These are phyloP conservation scores for Schrenkiella parvula DNA, from an alignment of 345 rosid genomes.

Conservation along the genomic window DNA sequence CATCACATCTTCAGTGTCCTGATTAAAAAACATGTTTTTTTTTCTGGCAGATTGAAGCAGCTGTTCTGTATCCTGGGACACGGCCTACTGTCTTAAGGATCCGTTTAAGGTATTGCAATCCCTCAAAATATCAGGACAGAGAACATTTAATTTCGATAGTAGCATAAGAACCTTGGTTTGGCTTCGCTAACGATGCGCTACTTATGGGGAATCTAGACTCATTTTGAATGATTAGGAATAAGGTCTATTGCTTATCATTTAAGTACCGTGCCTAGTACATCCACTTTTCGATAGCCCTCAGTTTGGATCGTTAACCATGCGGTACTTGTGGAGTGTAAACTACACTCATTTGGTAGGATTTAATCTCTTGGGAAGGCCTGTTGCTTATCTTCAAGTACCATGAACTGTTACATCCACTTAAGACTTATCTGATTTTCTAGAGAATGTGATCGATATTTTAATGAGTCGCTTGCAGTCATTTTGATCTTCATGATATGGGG, in stretches of 20 bases:
- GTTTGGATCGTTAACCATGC: neutral
- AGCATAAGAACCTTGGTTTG: neutral
- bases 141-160: neutral
- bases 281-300: neutral
- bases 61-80: conserved; percentile 72
- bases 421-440: neutral
- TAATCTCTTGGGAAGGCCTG: neutral
- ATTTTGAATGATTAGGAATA: too few species aligned
- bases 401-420: neutral
- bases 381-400: neutral
- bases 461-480: neutral
- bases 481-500: neutral
- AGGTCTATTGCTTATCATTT: too few species aligned
- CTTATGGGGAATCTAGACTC: neutral
- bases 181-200: neutral
- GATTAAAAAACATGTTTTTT: conserved; percentile 4
- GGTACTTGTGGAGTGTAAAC: neutral
- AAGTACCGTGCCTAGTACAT: too few species aligned
- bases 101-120: conserved; percentile 62
- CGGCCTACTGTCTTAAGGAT: conserved; percentile 79
- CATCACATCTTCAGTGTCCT: neutral
- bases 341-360: neutral
- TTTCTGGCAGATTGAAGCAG: conserved; percentile 77
- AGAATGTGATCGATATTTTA: neutral
- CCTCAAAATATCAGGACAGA: neutral